phyloP scores from a whole-genome alignment of 2,329 filamentous ascomycete genomes.

The Penicillium sp. region DNA sequence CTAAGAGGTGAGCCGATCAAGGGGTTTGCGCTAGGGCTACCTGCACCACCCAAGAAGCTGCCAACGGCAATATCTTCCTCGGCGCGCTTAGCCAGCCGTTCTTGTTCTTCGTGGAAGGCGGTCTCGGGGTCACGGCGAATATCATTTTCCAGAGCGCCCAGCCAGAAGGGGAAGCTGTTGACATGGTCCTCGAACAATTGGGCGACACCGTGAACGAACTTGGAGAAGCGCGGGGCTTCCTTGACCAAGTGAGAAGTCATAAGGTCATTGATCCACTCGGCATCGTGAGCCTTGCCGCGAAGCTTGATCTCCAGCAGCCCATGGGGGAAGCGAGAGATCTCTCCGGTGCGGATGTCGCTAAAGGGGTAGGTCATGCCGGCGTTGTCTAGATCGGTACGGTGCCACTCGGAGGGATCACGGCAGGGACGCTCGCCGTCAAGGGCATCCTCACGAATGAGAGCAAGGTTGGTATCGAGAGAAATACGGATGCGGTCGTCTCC shows the following conservation, averaged over 20 bases:
- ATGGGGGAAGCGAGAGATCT: constrained; percentile 86
- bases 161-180: constrained; percentile 95
- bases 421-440: constrained; percentile 83
- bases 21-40: constrained; percentile 28
- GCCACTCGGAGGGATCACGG: constrained; percentile 85
- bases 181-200: constrained; percentile 93
- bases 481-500: constrained; percentile 86
- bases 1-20: constrained; percentile 36
- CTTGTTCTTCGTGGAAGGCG: constrained; percentile 88
- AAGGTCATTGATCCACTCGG: constrained; percentile 85
- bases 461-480: constrained; percentile 87
- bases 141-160: constrained; percentile 85
- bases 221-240: constrained; percentile 85
- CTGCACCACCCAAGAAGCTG: constrained; percentile 67
- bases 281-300: constrained; percentile 60
- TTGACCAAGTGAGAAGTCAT: constrained; percentile 92
- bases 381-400: constrained; percentile 84
- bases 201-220: constrained; percentile 92
- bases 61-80: constrained; percentile 89
- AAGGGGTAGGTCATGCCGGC: constrained; percentile 83
- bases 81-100: constrained; percentile 73
- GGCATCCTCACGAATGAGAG: constrained; percentile 73
- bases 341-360: constrained; percentile 79
- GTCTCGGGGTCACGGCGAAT: constrained; percentile 89
- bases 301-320: constrained; percentile 92